Conservation (phyloP, 2,329 filamentous ascomycete genomes). For the Colletotrichum falcatum region DNA sequence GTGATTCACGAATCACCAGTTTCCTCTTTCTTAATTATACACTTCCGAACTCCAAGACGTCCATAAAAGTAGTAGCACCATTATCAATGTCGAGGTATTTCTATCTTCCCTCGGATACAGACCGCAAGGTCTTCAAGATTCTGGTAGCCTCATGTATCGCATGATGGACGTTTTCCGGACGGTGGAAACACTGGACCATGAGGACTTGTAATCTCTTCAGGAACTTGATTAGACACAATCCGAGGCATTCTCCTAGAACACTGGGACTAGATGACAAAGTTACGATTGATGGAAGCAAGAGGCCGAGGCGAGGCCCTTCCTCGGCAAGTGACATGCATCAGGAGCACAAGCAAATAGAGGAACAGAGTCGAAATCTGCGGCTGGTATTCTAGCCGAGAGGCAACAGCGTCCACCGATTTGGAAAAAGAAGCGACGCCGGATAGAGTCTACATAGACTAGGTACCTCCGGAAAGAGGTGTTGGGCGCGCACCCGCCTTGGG, state of each 20-base stretch:
- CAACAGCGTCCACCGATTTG: not conserved
- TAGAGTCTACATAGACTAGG: not conserved
- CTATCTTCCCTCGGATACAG: no score
- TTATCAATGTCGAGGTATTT: no score
- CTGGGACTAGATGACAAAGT: no score
- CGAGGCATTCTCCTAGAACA: no score
- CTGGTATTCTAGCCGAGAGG: not conserved
- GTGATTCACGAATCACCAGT: not conserved
- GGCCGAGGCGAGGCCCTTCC: not conserved
- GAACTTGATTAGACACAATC: not conserved
- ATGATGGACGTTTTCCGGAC: no score
- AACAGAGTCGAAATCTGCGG: not conserved
- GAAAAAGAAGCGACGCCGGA: no score
- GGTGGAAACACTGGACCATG: not conserved
- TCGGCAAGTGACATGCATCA: not conserved
- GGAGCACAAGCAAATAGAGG: not conserved
- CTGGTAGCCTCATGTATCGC: no score
- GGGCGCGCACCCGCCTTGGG: no score
- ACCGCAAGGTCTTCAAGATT: no score
- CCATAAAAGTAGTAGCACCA: not conserved
- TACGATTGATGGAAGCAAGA: not conserved
- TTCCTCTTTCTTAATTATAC: not conserved
- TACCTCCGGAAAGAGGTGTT: no score
- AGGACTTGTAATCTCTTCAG: not conserved
- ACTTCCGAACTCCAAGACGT: accelerated